A percentile compares a stretch with the other conserved stretches of the same genome.
These are phyloP conservation scores for Colletotrichum plurivorum DNA, from an alignment of 2,329 filamentous ascomycete species.

Conservation along the genomic window DNA sequence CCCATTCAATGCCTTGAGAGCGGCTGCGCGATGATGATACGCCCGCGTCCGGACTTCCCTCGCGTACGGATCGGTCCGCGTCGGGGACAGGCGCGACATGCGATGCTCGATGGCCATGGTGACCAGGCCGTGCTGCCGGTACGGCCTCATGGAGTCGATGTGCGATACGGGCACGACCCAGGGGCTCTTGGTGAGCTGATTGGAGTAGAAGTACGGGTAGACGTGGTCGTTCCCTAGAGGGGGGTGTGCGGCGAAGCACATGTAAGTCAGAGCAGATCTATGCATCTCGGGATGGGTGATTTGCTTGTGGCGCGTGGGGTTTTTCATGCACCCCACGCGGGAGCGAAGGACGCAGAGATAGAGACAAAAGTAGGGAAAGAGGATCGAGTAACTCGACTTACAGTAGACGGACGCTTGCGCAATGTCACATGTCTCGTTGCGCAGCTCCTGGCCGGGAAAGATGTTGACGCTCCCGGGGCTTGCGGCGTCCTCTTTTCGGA, in stretches of 20 bases:
- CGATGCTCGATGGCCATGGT: slow-evolving; percentile 52
- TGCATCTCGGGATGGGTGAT: neutral
- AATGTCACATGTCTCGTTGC: slow-evolving; percentile 31
- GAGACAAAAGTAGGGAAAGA: too few relatives aligned
- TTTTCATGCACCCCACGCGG: too few relatives aligned
- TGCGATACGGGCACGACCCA: slow-evolving; percentile 16
- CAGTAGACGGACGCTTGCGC: slow-evolving; percentile 30
- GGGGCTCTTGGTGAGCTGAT: slow-evolving; percentile 20
- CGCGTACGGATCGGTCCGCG: slow-evolving; percentile 31
- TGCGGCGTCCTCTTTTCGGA: neutral
- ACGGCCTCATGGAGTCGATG: slow-evolving; percentile 5
- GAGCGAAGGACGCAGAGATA: too few relatives aligned
- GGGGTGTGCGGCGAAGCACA: neutral
- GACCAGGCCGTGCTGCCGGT: slow-evolving; percentile 40
- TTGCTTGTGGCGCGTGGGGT: too few relatives aligned
- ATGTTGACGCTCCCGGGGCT: neutral
- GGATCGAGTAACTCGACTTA: neutral
- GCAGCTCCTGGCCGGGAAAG: slow-evolving; percentile 17
- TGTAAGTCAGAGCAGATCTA: neutral
- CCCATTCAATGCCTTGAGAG: too few relatives aligned
- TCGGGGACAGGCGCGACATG: slow-evolving; percentile 45
- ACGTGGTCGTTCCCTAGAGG: slow-evolving; percentile 24
- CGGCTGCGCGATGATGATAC: too few relatives aligned
- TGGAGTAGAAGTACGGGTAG: slow-evolving; percentile 8
- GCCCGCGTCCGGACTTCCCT: too few relatives aligned